A percentile compares a stretch with the other conserved stretches of the same genome.
phyloP scores from a whole-genome alignment of 306 rosid species.

The Fagus sylvatica region DNA sequence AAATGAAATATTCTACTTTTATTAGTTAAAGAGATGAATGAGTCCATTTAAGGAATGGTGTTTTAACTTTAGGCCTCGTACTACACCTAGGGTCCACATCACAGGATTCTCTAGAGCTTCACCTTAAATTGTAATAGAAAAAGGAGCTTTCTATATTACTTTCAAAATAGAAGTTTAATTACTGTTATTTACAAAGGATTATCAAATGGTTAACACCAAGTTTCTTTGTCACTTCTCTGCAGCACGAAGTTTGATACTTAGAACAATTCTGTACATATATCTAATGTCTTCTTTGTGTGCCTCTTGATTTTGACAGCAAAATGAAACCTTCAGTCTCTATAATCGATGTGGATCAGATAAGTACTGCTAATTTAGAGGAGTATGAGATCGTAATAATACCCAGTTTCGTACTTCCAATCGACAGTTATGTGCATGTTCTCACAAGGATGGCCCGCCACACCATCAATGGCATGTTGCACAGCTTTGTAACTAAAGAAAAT shows the following conservation, averaged over 20 bases:
- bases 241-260: background rate
- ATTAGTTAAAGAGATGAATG: too few species aligned
- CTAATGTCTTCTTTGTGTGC: constrained; percentile 29
- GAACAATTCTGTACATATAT: background rate
- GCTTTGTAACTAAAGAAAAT: constrained; percentile 50
- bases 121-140: background rate
- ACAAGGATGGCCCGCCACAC: constrained; percentile 62
- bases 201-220: background rate
- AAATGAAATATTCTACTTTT: too few species aligned
- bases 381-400: constrained; percentile 54
- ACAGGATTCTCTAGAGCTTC: background rate
- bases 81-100: background rate
- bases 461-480: constrained; percentile 53
- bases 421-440: constrained; percentile 45
- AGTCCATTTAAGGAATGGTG: background rate
- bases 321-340: constrained; percentile 32
- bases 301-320: constrained; percentile 36
- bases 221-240: background rate
- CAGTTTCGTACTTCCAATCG: constrained; percentile 42
- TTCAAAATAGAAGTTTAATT: background rate
- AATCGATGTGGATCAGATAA: constrained; percentile 41
- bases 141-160: too few species aligned
- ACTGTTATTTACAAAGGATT: background rate
- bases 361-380: constrained; percentile 39
- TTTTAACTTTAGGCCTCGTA: background rate